These are phyloP conservation scores for Xylaria telfairii DNA, from an alignment of 495 filamentous ascomycete species.

Conservation along the genomic window DNA sequence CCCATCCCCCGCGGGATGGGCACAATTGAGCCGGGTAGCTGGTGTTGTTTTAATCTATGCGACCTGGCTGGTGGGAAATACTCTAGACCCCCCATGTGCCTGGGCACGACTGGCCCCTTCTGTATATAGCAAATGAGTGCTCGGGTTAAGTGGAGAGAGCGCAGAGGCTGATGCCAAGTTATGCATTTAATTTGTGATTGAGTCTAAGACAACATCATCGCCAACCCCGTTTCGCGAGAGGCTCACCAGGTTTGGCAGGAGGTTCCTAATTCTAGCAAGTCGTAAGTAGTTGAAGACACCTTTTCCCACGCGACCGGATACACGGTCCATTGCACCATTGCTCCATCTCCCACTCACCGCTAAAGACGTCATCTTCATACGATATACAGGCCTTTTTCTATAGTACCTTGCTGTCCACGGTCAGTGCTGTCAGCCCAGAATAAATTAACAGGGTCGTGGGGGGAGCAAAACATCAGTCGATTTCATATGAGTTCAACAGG, in stretches of 20 bases:
- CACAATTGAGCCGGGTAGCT: constrained; percentile 12
- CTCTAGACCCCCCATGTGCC: neutral
- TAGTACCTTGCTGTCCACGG: neutral
- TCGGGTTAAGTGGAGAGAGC: neutral
- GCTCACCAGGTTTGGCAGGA: neutral
- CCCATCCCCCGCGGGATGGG: neutral
- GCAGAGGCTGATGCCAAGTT: constrained; percentile 23
- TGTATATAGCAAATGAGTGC: neutral
- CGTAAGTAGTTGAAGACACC: neutral
- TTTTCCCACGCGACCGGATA: constrained; percentile 9
- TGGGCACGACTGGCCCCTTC: neutral
- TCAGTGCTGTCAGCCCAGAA: neutral
- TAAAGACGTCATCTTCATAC: neutral
- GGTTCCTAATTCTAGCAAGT: neutral
- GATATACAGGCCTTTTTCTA: neutral
- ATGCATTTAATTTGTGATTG: constrained; percentile 14
- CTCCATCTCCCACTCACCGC: neutral
- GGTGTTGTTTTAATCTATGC: constrained; percentile 19
- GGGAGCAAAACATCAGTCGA: neutral
- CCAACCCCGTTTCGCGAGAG: neutral
- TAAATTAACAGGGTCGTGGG: neutral
- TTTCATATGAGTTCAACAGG: neutral
- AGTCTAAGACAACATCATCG: constrained; percentile 17
- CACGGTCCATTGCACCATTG: constrained; percentile 18
- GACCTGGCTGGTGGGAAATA: constrained; percentile 23